Conservation (phyloP, 768 basidiomycete species). For the Termitomyces sp. region DNA sequence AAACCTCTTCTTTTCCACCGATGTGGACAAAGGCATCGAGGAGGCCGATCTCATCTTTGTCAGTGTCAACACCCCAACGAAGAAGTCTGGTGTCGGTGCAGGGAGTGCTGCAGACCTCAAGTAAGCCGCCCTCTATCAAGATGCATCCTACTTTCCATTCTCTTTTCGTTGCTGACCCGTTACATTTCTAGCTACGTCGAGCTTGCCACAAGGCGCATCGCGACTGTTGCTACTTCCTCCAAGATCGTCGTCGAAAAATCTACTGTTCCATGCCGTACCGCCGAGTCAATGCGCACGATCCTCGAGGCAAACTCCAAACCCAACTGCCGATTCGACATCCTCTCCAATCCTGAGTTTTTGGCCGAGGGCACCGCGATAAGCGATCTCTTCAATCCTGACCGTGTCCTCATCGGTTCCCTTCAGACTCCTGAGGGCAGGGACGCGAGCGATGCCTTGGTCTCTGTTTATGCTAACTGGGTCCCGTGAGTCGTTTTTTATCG, state of each 20-base stretch:
- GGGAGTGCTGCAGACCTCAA: slow-evolving; percentile 98
- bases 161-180: slow-evolving; percentile 2
- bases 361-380: slow-evolving; percentile 95
- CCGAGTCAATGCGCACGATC: slow-evolving; percentile 99
- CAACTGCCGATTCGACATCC: slow-evolving; percentile 90
- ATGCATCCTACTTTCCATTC: background rate
- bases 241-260: slow-evolving; percentile 99
- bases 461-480: slow-evolving; percentile 97
- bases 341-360: slow-evolving; percentile 99
- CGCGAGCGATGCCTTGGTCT: slow-evolving; percentile 70
- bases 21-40: slow-evolving; percentile 87
- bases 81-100: slow-evolving; percentile 96
- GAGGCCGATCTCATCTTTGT: slow-evolving; percentile 99
- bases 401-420: slow-evolving; percentile 95
- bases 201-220: slow-evolving; percentile 93
- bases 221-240: slow-evolving; percentile 79
- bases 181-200: slow-evolving; percentile 78
- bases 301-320: slow-evolving; percentile 96
- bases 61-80: slow-evolving; percentile 97
- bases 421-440: slow-evolving; percentile 79
- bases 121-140: slow-evolving; percentile 31
- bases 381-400: slow-evolving; percentile 87
- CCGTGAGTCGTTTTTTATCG: slow-evolving; percentile 48
- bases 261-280: slow-evolving; percentile 97
- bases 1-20: slow-evolving; percentile 96